Evolutionary conservation across 208 protist species (phyloP).

Genomic region (Spongospora subterranea): DNA sequence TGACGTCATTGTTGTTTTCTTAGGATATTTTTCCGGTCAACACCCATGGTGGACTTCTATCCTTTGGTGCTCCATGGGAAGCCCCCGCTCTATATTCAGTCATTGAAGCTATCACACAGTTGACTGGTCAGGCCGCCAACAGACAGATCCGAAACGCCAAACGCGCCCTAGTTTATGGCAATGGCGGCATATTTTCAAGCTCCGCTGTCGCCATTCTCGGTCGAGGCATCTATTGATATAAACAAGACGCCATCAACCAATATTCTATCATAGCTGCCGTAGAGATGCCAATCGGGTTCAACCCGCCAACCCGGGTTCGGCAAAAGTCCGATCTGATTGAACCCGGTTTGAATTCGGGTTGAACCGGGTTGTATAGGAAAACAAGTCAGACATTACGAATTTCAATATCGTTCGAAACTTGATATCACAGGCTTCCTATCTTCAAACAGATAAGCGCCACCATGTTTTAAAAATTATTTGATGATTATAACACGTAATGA

Average conservation of each 20-base stretch:
- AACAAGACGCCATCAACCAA: neutral
- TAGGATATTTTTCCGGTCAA: conserved; percentile 65
- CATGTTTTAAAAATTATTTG: too few relatives aligned
- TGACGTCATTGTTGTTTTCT: neutral
- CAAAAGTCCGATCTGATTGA: too few relatives aligned
- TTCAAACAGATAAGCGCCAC: too few relatives aligned
- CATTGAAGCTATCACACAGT: conserved; percentile 65
- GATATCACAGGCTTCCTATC: too few relatives aligned
- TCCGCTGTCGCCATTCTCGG: conserved; percentile 80
- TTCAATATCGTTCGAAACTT: too few relatives aligned
- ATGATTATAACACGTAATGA: too few relatives aligned
- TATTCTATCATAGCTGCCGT: too few relatives aligned
- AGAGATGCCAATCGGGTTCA: too few relatives aligned
- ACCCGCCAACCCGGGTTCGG: too few relatives aligned
- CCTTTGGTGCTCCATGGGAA: conserved; percentile 65
- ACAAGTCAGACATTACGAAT: too few relatives aligned
- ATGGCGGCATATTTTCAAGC: conserved; percentile 83
- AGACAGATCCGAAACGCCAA: conserved; percentile 74
- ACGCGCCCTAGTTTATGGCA: conserved; percentile 84
- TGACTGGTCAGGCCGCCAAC: conserved; percentile 52
- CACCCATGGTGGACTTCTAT: conserved; percentile 66
- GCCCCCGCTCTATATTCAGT: conserved; percentile 66
- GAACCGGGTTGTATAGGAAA: too few relatives aligned
- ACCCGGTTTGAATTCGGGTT: too few relatives aligned
- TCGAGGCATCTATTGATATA: conserved; percentile 29